A percentile compares a stretch with the other conserved stretches of the same genome.
Evolutionary conservation across 176 grass and related monocot genomes (phyloP).

Genomic region (Aegilops umbellulata): DNA sequence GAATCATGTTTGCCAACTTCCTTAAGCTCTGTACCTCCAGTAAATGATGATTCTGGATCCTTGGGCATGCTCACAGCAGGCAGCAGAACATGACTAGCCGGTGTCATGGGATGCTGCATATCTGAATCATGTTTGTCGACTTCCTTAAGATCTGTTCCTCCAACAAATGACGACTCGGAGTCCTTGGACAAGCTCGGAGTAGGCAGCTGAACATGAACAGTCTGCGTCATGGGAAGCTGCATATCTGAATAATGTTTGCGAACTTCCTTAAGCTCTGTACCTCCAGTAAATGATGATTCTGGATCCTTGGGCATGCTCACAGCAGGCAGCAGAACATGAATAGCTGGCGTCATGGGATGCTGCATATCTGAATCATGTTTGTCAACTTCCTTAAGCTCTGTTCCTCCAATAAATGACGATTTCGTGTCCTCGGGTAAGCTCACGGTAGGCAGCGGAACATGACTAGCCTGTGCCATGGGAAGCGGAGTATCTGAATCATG

Average conservation of each 20-base stretch:
- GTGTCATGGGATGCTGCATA: neutral
- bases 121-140: neutral
- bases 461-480: neutral
- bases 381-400: neutral
- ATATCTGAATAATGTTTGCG: neutral
- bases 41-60: neutral
- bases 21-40: neutral
- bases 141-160: neutral
- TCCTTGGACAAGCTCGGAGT: neutral
- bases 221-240: too few relatives aligned
- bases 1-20: constrained; percentile 4
- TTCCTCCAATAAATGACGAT: neutral
- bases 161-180: neutral
- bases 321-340: neutral
- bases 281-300: neutral
- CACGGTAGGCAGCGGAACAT: neutral
- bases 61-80: neutral
- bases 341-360: neutral
- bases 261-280: neutral
- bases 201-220: neutral
- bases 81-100: neutral
- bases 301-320: neutral
- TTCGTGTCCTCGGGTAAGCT: neutral
- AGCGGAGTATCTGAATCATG: neutral
- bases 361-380: neutral